Percentiles rank a stretch among this genome's conserved stretches.
Conservation (phyloP, 345 rosid species). For the Brassica napus region DNA sequence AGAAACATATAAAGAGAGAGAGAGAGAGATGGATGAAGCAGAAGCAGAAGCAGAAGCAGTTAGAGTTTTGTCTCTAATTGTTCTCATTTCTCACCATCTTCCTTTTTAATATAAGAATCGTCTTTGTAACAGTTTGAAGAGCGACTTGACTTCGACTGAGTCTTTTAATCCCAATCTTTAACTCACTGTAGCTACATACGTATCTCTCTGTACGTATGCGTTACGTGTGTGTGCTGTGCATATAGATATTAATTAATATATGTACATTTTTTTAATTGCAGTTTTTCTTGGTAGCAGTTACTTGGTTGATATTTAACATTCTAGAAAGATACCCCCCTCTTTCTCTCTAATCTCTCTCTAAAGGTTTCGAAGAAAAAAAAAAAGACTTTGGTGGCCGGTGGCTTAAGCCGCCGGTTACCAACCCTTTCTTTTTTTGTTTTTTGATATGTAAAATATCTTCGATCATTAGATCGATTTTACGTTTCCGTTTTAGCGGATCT, state of each 20-base stretch:
- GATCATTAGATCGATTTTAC: too few species aligned
- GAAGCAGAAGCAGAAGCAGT: not conserved
- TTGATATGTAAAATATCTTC: too few species aligned
- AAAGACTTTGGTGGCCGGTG: too few species aligned
- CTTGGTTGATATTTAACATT: conserved; percentile 6
- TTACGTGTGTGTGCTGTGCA: not conserved
- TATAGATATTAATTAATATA: not conserved
- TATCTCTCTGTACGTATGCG: conserved; percentile 8
- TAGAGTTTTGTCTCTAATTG: not conserved
- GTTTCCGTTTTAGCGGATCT: too few species aligned
- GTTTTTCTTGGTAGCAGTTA: not conserved
- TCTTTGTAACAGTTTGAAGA: not conserved
- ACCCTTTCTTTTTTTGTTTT: too few species aligned
- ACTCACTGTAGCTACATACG: not conserved
- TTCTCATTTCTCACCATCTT: conserved; percentile 32
- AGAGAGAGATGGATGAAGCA: not conserved
- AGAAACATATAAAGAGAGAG: conserved; percentile 16
- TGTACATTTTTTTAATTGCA: not conserved
- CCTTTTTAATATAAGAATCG: not conserved
- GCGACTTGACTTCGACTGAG: conserved; percentile 26
- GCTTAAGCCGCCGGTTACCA: too few species aligned
- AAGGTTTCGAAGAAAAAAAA: too few species aligned
- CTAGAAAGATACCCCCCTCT: too few species aligned
- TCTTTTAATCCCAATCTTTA: conserved; percentile 12
- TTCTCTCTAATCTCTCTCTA: too few species aligned